Evolutionary conservation across 2,329 filamentous ascomycete species (phyloP).

Genomic region (Sporothrix humicola): DNA sequence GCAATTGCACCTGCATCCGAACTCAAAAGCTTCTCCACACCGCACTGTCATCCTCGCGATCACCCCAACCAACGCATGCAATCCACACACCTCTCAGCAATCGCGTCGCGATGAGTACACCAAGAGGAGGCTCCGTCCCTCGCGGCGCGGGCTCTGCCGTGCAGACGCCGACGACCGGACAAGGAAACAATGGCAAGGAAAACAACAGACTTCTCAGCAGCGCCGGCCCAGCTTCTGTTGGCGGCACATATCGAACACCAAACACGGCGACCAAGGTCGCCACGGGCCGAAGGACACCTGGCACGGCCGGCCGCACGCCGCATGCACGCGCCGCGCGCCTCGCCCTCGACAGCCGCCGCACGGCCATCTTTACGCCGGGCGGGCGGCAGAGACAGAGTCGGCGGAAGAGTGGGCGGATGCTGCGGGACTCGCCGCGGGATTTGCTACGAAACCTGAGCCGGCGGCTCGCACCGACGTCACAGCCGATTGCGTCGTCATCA

Average conservation of each 20-base stretch:
- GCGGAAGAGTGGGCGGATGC: conserved; percentile 62
- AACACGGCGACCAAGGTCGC: conserved; percentile 29
- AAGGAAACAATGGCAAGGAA: background rate
- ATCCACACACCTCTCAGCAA: background rate
- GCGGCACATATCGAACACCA: conserved; percentile 31
- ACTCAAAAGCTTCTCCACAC: background rate
- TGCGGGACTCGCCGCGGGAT: conserved; percentile 62
- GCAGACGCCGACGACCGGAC: conserved; percentile 30
- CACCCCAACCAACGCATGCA: too few species aligned
- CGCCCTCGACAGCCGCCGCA: conserved; percentile 63
- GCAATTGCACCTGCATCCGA: background rate
- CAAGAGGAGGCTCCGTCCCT: conserved; percentile 4
- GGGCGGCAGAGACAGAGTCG: conserved; percentile 53
- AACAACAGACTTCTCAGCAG: conserved; percentile 20
- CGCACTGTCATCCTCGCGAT: background rate
- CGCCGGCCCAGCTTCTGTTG: conserved; percentile 21
- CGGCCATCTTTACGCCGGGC: conserved; percentile 65
- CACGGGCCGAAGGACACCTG: conserved; percentile 42
- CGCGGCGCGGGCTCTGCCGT: conserved; percentile 19
- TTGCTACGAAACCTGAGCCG: conserved; percentile 60
- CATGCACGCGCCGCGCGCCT: conserved; percentile 66
- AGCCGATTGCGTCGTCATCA: conserved; percentile 54
- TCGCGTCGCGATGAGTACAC: conserved; percentile 32
- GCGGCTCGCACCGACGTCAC: conserved; percentile 57
- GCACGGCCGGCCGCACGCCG: conserved; percentile 57